Conservation (phyloP, 345 rosid genomes). For the Geranium rotundifolium region DNA sequence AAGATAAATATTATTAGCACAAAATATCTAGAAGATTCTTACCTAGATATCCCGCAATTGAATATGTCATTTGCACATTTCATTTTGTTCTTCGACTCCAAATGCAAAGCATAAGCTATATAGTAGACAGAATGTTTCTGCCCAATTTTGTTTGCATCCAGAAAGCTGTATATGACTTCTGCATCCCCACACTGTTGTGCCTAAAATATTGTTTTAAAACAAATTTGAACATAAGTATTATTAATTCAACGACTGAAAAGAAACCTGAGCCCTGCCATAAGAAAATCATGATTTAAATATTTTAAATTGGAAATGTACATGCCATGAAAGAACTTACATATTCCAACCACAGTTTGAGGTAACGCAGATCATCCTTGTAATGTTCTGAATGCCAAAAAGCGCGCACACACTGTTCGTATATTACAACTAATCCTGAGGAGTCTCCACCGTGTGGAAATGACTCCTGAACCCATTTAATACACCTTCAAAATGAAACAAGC, state of each 20-base stretch:
- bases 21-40: slow-evolving; percentile 4
- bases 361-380: slow-evolving; percentile 84
- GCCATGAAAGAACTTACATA: slow-evolving; percentile 40
- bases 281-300: background rate
- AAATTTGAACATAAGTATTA: background rate
- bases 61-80: slow-evolving; percentile 72
- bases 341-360: slow-evolving; percentile 96
- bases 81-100: slow-evolving; percentile 69
- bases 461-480: slow-evolving; percentile 92
- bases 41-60: slow-evolving; percentile 66
- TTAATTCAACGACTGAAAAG: background rate
- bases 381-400: slow-evolving; percentile 66
- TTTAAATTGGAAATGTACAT: background rate
- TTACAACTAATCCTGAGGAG: slow-evolving; percentile 60
- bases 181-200: slow-evolving; percentile 78
- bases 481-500: slow-evolving; percentile 26
- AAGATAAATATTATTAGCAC: background rate
- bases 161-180: slow-evolving; percentile 61
- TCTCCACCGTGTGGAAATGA: slow-evolving; percentile 80
- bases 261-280: background rate
- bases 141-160: slow-evolving; percentile 77
- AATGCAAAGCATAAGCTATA: slow-evolving; percentile 50
- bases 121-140: slow-evolving; percentile 47
- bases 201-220: slow-evolving; percentile 23
- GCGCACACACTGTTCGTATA: slow-evolving; percentile 91